phyloP scores from a whole-genome alignment of 2,329 filamentous ascomycete genomes.

The Monosporascus sp. region DNA sequence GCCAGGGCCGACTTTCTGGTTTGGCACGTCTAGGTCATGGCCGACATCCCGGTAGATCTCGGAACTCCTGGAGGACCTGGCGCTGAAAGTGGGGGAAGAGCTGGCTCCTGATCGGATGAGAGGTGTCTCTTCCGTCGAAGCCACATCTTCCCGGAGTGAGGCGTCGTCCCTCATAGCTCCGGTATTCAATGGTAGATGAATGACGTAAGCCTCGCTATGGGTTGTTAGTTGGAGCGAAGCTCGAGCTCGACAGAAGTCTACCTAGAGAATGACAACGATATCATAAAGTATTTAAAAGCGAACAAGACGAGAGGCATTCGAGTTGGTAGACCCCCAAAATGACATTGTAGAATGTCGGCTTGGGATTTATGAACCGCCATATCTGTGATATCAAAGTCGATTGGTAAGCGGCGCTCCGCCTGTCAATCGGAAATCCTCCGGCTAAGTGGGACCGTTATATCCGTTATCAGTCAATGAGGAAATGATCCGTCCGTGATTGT shows the following conservation, averaged over 20 bases:
- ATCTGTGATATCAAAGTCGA: neutral
- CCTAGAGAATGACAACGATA: neutral
- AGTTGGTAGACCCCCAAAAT: neutral
- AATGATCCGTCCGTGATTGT: no score
- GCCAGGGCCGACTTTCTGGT: constrained; percentile 22
- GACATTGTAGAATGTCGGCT: neutral
- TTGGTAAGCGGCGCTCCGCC: neutral
- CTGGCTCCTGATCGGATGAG: constrained; percentile 17
- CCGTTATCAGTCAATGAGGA: neutral
- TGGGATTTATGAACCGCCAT: neutral
- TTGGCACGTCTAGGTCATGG: constrained; percentile 20
- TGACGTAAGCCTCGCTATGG: neutral
- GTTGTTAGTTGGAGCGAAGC: neutral
- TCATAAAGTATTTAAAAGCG: neutral
- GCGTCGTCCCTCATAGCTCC: constrained; percentile 4
- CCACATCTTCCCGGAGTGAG: constrained; percentile 7
- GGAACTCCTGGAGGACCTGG: constrained; percentile 7
- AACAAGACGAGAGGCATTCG: neutral
- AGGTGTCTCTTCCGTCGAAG: constrained; percentile 21
- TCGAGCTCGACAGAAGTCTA: neutral
- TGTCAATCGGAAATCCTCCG: neutral
- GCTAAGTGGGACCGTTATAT: neutral
- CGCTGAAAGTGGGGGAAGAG: constrained; percentile 3
- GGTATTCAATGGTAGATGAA: neutral
- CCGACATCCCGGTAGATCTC: constrained; percentile 11